These are phyloP conservation scores for Russula sp. DNA, from an alignment of 768 basidiomycete genomes.

Conservation along the genomic window DNA sequence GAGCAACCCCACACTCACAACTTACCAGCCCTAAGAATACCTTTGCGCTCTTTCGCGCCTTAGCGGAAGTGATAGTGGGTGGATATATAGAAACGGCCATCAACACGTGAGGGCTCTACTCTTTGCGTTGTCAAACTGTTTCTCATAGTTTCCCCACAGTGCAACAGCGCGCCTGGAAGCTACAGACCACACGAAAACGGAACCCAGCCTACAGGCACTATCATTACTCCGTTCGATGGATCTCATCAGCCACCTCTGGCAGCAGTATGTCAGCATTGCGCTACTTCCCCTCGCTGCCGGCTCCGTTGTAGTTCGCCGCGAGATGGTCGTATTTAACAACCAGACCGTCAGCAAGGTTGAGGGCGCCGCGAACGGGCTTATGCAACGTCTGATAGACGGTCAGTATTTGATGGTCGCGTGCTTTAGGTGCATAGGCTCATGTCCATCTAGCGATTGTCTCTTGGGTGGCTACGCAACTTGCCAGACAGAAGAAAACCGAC, in stretches of 20 bases:
- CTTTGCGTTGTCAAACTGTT: not conserved
- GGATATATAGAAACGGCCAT: slow-evolving; percentile 88
- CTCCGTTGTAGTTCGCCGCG: slow-evolving; percentile 81
- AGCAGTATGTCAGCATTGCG: slow-evolving; percentile 89
- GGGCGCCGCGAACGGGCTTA: slow-evolving; percentile 67
- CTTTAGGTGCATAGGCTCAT: not conserved
- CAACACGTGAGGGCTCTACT: slow-evolving; percentile 65
- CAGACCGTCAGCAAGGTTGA: slow-evolving; percentile 83
- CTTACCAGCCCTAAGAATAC: slow-evolving; percentile 75
- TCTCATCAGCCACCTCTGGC: slow-evolving; percentile 93
- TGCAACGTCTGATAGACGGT: slow-evolving; percentile 84
- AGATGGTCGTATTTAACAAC: slow-evolving; percentile 90
- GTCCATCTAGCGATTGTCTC: slow-evolving; percentile 51
- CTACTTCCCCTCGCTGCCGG: slow-evolving; percentile 80
- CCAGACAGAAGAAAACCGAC: slow-evolving; percentile 92
- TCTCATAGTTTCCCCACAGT: slow-evolving; percentile 35
- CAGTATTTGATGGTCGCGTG: slow-evolving; percentile 27
- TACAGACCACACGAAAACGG: slow-evolving; percentile 60
- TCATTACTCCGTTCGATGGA: slow-evolving; percentile 65
- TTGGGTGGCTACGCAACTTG: slow-evolving; percentile 71
- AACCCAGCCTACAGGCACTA: slow-evolving; percentile 72
- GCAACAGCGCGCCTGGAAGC: slow-evolving; percentile 65
- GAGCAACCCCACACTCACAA: not conserved
- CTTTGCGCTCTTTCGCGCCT: slow-evolving; percentile 70
- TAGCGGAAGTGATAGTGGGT: slow-evolving; percentile 80